Evolutionary conservation across 2,329 filamentous ascomycete species (phyloP).

Genomic region (Colletotrichum spinosum): DNA sequence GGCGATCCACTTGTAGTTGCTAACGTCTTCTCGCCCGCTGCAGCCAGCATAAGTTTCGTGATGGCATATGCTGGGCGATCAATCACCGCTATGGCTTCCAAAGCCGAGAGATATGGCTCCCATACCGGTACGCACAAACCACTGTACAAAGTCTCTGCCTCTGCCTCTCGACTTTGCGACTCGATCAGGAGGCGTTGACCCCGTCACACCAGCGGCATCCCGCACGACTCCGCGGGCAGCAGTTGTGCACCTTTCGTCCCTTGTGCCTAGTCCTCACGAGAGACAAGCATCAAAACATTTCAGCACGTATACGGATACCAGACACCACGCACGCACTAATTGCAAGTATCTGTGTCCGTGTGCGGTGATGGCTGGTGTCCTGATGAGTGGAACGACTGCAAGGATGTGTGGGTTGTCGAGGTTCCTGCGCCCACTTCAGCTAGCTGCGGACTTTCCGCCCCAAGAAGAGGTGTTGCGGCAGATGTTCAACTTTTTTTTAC

Average conservation of each 20-base stretch:
- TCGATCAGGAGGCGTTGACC: not conserved
- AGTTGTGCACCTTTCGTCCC: not conserved
- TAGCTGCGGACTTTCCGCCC: constrained; percentile 25
- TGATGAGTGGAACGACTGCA: constrained; percentile 27
- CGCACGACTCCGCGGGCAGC: not conserved
- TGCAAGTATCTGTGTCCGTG: not conserved
- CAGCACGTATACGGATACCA: constrained; percentile 11
- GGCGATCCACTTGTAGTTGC: not conserved
- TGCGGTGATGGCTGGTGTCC: constrained; percentile 12
- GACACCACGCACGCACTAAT: constrained; percentile 2
- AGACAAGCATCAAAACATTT: constrained; percentile 19
- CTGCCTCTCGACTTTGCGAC: not conserved
- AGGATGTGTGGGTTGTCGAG: constrained; percentile 20
- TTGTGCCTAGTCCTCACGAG: constrained; percentile 9
- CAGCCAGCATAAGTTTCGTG: constrained; percentile 17
- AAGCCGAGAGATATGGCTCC: too few relatives aligned
- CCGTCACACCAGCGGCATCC: not conserved
- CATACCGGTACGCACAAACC: too few relatives aligned
- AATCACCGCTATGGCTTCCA: constrained; percentile 20
- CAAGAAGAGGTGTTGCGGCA: not conserved
- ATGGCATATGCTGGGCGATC: constrained; percentile 19
- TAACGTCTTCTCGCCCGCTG: constrained; percentile 16
- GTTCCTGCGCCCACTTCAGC: constrained; percentile 4
- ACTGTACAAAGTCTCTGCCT: too few relatives aligned
- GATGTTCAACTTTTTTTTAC: too few relatives aligned